These are phyloP conservation scores for Immersiella caudata DNA, from an alignment of 495 filamentous ascomycete species.

Conservation along the genomic window DNA sequence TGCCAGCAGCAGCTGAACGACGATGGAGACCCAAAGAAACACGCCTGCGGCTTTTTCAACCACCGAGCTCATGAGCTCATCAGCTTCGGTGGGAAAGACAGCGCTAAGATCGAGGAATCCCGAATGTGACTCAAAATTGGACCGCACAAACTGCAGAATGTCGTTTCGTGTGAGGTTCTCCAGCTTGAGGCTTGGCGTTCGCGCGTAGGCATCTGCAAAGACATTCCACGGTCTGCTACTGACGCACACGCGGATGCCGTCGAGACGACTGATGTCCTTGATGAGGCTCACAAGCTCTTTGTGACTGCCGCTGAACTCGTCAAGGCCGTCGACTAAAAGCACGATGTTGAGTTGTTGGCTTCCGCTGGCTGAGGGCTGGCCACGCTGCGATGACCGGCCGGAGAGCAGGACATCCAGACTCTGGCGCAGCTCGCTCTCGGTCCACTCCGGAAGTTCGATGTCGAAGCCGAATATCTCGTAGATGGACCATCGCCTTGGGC, in stretches of 20 bases:
- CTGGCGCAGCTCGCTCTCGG: too few species aligned
- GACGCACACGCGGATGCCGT: slow-evolving; percentile 42
- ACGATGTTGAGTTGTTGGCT: too few species aligned
- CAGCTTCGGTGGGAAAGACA: neutral
- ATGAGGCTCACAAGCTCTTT: slow-evolving; percentile 27
- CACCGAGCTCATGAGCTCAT: slow-evolving; percentile 28
- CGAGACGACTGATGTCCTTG: neutral
- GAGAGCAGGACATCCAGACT: too few species aligned
- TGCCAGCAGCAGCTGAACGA: slow-evolving; percentile 31
- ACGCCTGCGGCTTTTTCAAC: slow-evolving; percentile 39
- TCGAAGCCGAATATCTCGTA: too few species aligned
- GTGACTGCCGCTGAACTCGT: slow-evolving; percentile 12
- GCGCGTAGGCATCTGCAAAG: slow-evolving; percentile 39
- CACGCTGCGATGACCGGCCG: too few species aligned
- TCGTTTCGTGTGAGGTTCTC: slow-evolving; percentile 34
- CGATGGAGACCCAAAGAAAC: slow-evolving; percentile 49
- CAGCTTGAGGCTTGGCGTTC: slow-evolving; percentile 24
- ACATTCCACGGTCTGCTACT: slow-evolving; percentile 47
- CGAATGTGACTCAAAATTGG: neutral
- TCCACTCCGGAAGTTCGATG: too few species aligned
- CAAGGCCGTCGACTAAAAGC: too few species aligned
- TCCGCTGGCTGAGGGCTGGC: too few species aligned
- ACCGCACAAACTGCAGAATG: slow-evolving; percentile 29
- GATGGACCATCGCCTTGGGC: too few species aligned
- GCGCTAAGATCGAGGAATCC: slow-evolving; percentile 9